Conservation (phyloP, 192 early-diverging fungal genomes). For the Backusella tuberculispora region DNA sequence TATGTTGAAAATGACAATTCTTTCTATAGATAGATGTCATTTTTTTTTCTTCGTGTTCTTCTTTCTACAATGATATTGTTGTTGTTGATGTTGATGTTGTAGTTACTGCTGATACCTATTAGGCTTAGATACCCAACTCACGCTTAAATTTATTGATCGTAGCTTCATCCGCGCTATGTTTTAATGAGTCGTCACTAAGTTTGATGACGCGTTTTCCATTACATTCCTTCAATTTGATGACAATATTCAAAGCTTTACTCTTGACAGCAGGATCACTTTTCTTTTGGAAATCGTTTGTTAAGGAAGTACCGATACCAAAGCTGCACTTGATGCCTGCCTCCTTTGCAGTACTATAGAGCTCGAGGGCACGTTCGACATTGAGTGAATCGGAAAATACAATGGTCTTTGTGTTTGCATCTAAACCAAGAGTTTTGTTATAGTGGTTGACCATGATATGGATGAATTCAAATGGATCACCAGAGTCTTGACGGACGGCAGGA, state of each 20-base stretch:
- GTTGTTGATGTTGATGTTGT: neutral
- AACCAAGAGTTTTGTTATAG: slow-evolving; percentile 53
- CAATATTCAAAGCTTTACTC: slow-evolving; percentile 69
- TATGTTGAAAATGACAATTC: neutral
- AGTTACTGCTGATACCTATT: neutral
- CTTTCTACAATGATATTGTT: neutral
- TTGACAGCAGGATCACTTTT: slow-evolving; percentile 32
- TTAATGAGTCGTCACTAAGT: slow-evolving; percentile 68
- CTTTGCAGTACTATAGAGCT: slow-evolving; percentile 51
- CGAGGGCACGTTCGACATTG: slow-evolving; percentile 52
- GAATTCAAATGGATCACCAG: slow-evolving; percentile 68
- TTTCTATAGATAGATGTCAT: neutral
- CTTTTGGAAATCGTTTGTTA: slow-evolving; percentile 71
- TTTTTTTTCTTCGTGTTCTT: too few species aligned
- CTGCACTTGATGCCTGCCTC: slow-evolving; percentile 50
- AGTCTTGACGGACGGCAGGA: slow-evolving; percentile 73
- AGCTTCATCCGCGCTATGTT: slow-evolving; percentile 59
- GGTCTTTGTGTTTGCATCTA: slow-evolving; percentile 62
- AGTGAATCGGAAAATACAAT: slow-evolving; percentile 78
- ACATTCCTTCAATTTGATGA: slow-evolving; percentile 71
- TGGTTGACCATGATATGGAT: slow-evolving; percentile 59
- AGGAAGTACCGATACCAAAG: slow-evolving; percentile 78
- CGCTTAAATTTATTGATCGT: slow-evolving; percentile 54
- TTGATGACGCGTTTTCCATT: slow-evolving; percentile 65
- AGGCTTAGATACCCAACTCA: slow-evolving; percentile 39